Evolutionary conservation across 306 rosid genomes (phyloP), one percentile per base, ranked within the genome.

Genomic region (Malus orientalis): DNA sequence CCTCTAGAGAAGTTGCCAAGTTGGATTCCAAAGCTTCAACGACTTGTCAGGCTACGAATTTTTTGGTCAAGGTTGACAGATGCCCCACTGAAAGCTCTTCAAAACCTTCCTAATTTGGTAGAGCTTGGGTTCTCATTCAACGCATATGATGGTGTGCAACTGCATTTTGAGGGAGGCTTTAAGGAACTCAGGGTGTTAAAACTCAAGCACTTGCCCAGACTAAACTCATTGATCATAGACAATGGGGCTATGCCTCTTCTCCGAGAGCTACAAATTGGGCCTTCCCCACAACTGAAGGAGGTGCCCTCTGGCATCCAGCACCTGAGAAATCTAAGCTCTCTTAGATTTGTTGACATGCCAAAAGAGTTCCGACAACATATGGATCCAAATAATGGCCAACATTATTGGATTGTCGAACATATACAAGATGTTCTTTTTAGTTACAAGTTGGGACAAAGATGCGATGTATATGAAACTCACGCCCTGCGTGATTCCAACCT

Each of bases 1-100:
- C 13, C 5, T 27, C 10, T 79, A 10, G 19, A 25, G 47, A 60
- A 67, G 63, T 53, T 83, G 23, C 81, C 78, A 2, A 22, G 69
- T 8, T 79, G 86, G 83, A 58, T 75, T 16, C 13, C n/a, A 1
- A 13, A 71, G 33, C 81, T 79, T 45, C 66, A 69, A 0, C 53
- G 64, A 20, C 67, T 82, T 1, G 70, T 78, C 13, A 70, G 6
- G 33, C 2, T 55, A 25, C 2, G 4, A 0, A 29, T 78, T 25
- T 16, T 2, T 22, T 78, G 36, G 49, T 63, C 77, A 30, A n/a
- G 25, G 29, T 32, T 82, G 23, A 19, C 11, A 70, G 29, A 69
- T 29, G 22, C 36, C 19, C 62, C 62, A 2, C 12, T 70, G 22
- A 70, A 29, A 49, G 18, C 42, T 2, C 29, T 70, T 51, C 74